Percentiles rank a stretch among this genome's conserved stretches.
Evolutionary conservation across 352 stramenopile genomes (phyloP).

Genomic region (Phytophthora multivora): DNA sequence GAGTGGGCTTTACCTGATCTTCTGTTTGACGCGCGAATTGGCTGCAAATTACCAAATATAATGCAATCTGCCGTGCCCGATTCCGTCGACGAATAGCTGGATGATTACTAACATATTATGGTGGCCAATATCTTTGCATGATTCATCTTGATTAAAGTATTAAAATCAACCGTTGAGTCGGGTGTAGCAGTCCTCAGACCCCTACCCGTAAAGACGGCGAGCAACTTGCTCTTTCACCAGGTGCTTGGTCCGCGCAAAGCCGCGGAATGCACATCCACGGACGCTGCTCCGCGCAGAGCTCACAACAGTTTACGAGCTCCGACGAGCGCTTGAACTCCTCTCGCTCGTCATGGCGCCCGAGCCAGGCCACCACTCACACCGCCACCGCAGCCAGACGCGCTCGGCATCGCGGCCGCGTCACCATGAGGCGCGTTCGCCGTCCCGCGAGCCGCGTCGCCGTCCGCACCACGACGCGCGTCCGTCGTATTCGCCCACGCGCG

Average conservation of each 20-base stretch:
- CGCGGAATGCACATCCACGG: constrained; percentile 6
- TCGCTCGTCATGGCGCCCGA: constrained; percentile 30
- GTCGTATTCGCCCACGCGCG: constrained; percentile 25
- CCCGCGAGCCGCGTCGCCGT: constrained; percentile 18
- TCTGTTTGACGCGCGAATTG: neutral
- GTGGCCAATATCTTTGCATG: no score
- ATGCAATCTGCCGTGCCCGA: neutral
- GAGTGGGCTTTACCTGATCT: no score
- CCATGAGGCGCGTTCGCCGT: constrained; percentile 8
- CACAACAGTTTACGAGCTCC: constrained; percentile 26
- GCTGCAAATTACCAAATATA: neutral
- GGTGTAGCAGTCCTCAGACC: neutral
- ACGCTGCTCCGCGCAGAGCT: neutral
- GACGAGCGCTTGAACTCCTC: neutral
- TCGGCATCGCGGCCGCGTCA: constrained; percentile 22
- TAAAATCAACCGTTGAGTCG: neutral
- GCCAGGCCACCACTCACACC: constrained; percentile 25
- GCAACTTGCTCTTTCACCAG: constrained; percentile 31
- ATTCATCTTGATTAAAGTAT: neutral
- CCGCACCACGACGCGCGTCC: constrained; percentile 10
- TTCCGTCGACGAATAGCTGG: neutral
- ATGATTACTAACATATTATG: neutral
- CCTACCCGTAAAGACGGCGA: constrained; percentile 26
- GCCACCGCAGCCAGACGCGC: constrained; percentile 30
- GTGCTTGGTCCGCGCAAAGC: constrained; percentile 2